Evolutionary conservation across 805 yeast species (phyloP).

Genomic region (Cyberlindnera subsufficiens): DNA sequence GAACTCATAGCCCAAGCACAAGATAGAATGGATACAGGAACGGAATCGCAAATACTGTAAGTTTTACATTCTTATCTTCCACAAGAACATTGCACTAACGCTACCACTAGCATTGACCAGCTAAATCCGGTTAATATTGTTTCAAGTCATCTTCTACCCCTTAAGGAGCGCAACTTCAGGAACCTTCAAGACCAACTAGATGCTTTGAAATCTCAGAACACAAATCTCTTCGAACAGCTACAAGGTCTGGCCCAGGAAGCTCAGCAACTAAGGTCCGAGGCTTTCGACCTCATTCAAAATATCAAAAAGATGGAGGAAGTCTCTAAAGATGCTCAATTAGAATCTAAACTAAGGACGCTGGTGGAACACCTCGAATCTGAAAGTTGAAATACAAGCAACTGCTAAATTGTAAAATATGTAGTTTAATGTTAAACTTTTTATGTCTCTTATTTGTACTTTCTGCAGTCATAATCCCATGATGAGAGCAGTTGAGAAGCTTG

Average conservation of each 20-base stretch:
- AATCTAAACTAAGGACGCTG: conserved; percentile 6
- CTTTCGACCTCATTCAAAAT: conserved; percentile 3
- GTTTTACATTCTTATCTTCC: neutral
- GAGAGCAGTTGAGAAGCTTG: conserved; percentile 48
- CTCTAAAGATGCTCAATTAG: conserved; percentile 7
- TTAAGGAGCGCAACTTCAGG: conserved; percentile 16
- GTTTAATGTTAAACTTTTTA: neutral
- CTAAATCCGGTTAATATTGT: conserved; percentile 16
- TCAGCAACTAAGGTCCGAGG: conserved; percentile 3
- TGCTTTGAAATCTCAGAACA: conserved; percentile 7
- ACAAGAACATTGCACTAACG: neutral
- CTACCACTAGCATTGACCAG: conserved; percentile 9
- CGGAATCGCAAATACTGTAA: conserved; percentile 6
- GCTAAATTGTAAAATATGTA: neutral
- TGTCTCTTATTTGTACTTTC: conserved; percentile 27
- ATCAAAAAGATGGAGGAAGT: conserved; percentile 9
- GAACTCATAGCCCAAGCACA: conserved; percentile 36
- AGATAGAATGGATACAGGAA: conserved; percentile 4
- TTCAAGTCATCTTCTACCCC: conserved; percentile 20
- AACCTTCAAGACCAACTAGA: conserved; percentile 13
- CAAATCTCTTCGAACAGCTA: conserved; percentile 10
- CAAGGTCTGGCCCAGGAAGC: conserved; percentile 11
- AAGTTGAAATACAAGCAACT: neutral
- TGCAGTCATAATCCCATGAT: conserved; percentile 90
- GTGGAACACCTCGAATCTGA: neutral